phyloP scores from a whole-genome alignment of 768 basidiomycete genomes.

The Collybia nuda region DNA sequence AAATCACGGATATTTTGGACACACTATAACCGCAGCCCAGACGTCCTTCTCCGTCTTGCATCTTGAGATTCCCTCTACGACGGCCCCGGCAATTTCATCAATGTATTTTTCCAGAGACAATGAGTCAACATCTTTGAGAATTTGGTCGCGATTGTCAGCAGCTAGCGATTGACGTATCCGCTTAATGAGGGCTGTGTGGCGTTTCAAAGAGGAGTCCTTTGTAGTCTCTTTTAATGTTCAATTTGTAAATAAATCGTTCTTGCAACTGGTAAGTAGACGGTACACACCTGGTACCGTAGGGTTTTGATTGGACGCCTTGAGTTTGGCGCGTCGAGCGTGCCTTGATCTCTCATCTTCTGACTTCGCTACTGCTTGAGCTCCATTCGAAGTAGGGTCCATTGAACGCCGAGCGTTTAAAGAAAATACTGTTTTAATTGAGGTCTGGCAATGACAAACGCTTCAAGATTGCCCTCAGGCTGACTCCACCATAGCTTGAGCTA shows the following conservation, averaged over 20 bases:
- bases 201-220: conserved; percentile 93
- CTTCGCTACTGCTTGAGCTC: conserved; percentile 22
- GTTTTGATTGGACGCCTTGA: conserved; percentile 58
- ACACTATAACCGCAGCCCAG: conserved; percentile 90
- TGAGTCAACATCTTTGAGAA: conserved; percentile 89
- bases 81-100: conserved; percentile 88
- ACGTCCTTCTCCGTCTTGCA: conserved; percentile 94
- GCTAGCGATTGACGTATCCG: conserved; percentile 87
- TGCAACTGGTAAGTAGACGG: too few species aligned
- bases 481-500: too few species aligned
- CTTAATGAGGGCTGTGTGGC: conserved; percentile 95
- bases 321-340: conserved; percentile 52
- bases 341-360: conserved; percentile 49
- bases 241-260: too few species aligned
- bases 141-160: conserved; percentile 77
- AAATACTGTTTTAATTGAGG: too few species aligned
- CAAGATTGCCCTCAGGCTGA: too few species aligned
- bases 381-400: conserved; percentile 31
- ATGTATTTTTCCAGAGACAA: conserved; percentile 94
- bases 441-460: too few species aligned
- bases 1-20: not conserved
- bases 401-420: not conserved
- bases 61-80: conserved; percentile 78
- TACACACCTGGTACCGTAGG: conserved; percentile 47
- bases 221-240: conserved; percentile 48